These are phyloP conservation scores for Singerocomus rubriflavus DNA, from an alignment of 1,284 basidiomycete genomes.

Conservation along the genomic window DNA sequence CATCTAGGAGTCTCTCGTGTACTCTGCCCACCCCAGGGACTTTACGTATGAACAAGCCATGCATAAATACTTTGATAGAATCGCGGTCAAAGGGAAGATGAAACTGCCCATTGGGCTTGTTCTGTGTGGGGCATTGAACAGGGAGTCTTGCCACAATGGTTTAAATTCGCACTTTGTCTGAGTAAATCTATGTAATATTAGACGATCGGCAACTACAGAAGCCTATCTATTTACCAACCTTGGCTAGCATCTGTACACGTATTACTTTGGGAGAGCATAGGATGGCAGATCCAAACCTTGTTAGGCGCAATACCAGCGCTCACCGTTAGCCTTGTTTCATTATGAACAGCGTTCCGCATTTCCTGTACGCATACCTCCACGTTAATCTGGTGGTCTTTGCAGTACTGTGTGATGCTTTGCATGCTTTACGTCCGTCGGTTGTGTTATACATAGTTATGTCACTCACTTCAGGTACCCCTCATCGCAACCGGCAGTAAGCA, in stretches of 20 bases:
- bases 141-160: neutral
- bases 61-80: constrained; percentile 72
- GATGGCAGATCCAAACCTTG: constrained; percentile 46
- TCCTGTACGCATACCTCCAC: constrained; percentile 75
- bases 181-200: constrained; percentile 71
- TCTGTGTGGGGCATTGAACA: constrained; percentile 42
- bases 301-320: constrained; percentile 93
- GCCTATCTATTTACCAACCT: constrained; percentile 44
- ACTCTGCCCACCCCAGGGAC: constrained; percentile 88
- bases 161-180: constrained; percentile 63
- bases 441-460: neutral
- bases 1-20: constrained; percentile 81
- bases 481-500: constrained; percentile 81
- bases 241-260: constrained; percentile 64
- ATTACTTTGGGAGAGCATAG: constrained; percentile 15
- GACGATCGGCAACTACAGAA: constrained; percentile 1
- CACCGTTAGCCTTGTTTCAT: constrained; percentile 83
- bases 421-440: constrained; percentile 3
- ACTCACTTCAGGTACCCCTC: constrained; percentile 86
- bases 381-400: constrained; percentile 59
- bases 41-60: constrained; percentile 72
- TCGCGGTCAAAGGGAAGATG: constrained; percentile 66
- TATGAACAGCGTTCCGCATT: constrained; percentile 70
- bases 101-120: constrained; percentile 94
- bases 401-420: constrained; percentile 73